Percentiles rank a stretch among this genome's conserved stretches.
These are phyloP conservation scores for Didymella pinodella DNA, from an alignment of 2,329 filamentous ascomycete genomes.

Conservation along the genomic window DNA sequence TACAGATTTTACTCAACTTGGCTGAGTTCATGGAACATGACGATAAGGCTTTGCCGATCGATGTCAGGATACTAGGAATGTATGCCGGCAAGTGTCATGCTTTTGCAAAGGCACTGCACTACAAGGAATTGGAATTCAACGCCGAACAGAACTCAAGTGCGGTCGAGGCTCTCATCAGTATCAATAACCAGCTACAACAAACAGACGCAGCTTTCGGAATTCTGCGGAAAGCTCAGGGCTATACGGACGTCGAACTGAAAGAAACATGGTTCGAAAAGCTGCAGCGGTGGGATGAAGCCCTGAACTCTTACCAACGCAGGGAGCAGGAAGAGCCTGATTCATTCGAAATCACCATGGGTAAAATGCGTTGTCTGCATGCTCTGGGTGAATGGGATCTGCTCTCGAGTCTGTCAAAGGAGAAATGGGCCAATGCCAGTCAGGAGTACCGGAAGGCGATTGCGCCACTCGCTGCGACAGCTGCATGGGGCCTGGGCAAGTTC, in stretches of 20 bases:
- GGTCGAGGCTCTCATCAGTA: conserved; percentile 96
- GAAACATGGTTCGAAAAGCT: conserved; percentile 99
- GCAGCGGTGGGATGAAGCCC: conserved; percentile 96
- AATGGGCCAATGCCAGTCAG: conserved; percentile 87
- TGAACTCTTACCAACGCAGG: conserved; percentile 88
- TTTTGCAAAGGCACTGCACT: conserved; percentile 96
- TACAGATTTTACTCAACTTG: conserved; percentile 92
- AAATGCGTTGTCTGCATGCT: conserved; percentile 98
- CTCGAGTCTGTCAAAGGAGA: conserved; percentile 86
- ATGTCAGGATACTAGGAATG: conserved; percentile 91
- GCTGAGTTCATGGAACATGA: conserved; percentile 99
- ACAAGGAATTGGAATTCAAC: conserved; percentile 98
- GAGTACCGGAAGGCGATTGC: conserved; percentile 92
- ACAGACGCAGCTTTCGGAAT: conserved; percentile 99
- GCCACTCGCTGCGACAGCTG: conserved; percentile 90
- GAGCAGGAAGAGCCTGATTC: conserved; percentile 75
- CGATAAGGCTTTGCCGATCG: conserved; percentile 96
- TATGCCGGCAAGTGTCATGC: conserved; percentile 97
- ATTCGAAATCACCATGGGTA: conserved; percentile 97
- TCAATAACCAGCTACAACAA: conserved; percentile 99
- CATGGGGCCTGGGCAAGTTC: conserved; percentile 97
- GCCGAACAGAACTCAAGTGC: conserved; percentile 96
- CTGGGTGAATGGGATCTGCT: conserved; percentile 97
- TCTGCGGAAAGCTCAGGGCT: conserved; percentile 91
- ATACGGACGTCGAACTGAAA: conserved; percentile 93